Conservation (phyloP, 495 filamentous ascomycete genomes). For the Alectoria sarmentosa region DNA sequence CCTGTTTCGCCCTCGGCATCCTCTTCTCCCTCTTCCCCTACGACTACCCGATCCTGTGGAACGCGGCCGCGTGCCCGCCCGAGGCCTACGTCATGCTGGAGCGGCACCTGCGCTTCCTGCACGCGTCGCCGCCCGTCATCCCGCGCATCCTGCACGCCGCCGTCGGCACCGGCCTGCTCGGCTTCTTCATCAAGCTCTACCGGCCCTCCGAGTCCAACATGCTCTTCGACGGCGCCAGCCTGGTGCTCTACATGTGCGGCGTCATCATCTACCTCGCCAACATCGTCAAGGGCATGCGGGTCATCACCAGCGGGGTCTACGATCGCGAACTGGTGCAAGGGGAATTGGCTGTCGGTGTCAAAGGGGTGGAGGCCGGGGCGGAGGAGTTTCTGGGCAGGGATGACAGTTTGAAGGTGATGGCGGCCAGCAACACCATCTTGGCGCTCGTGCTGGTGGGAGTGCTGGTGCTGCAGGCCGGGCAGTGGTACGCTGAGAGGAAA, state of each 20-base stretch:
- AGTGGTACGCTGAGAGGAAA: constrained; percentile 98
- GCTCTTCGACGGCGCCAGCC: constrained; percentile 88
- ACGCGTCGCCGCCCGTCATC: constrained; percentile 83
- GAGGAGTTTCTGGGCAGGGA: constrained; percentile 58
- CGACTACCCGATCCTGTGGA: constrained; percentile 97
- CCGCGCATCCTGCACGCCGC: constrained; percentile 89
- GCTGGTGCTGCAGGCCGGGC: constrained; percentile 87
- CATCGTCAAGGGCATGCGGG: constrained; percentile 84
- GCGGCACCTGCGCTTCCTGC: constrained; percentile 76
- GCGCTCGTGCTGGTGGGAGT: constrained; percentile 88
- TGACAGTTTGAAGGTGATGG: constrained; percentile 81
- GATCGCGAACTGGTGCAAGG: constrained; percentile 43
- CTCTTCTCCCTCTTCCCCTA: constrained; percentile 96
- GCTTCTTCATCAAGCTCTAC: constrained; percentile 92
- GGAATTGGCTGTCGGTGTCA: constrained; percentile 34
- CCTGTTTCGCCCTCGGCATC: constrained; percentile 95
- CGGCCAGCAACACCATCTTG: constrained; percentile 93
- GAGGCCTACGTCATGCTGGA: constrained; percentile 76
- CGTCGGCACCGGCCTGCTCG: constrained; percentile 77
- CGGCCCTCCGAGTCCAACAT: constrained; percentile 84
- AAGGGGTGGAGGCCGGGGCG: constrained; percentile 29
- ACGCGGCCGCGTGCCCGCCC: constrained; percentile 50
- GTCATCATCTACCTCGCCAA: constrained; percentile 89
- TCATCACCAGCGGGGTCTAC: constrained; percentile 55
- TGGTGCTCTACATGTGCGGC: constrained; percentile 88